These are phyloP conservation scores for Silybum marianum DNA, from an alignment of 129 eudicot genomes.

Conservation along the genomic window DNA sequence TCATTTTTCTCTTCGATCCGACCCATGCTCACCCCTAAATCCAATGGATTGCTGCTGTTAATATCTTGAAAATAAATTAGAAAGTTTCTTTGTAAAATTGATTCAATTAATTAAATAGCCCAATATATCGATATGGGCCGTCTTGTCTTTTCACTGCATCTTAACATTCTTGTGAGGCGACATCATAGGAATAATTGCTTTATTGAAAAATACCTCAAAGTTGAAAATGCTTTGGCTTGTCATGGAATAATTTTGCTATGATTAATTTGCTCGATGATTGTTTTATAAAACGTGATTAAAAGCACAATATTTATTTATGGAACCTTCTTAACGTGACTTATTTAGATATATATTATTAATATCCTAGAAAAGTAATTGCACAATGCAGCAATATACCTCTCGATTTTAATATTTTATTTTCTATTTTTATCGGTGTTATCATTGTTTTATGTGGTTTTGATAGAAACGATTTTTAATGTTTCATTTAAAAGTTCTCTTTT, in stretches of 20 bases:
- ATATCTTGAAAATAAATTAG: too few species aligned
- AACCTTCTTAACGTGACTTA: background rate
- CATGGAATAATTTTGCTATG: background rate
- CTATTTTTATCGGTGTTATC: too few species aligned
- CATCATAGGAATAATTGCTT: background rate
- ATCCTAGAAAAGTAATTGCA: too few species aligned
- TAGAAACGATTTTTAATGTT: too few species aligned
- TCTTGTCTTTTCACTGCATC: background rate
- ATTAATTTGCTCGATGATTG: background rate
- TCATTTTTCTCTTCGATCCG: too few species aligned
- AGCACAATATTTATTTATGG: background rate
- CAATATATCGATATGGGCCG: background rate
- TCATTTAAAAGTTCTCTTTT: too few species aligned
- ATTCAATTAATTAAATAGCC: background rate
- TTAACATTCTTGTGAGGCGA: background rate
- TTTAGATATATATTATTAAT: background rate
- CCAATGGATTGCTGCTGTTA: too few species aligned
- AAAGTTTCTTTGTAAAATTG: too few species aligned
- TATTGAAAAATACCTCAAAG: background rate
- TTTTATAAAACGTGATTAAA: background rate
- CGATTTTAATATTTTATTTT: too few species aligned
- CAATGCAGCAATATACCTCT: too few species aligned
- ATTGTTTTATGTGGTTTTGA: too few species aligned
- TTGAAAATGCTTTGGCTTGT: background rate
- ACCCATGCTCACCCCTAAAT: too few species aligned